Evolutionary conservation across 257 asterid species (phyloP).

Genomic region (Capsicum chinense): DNA sequence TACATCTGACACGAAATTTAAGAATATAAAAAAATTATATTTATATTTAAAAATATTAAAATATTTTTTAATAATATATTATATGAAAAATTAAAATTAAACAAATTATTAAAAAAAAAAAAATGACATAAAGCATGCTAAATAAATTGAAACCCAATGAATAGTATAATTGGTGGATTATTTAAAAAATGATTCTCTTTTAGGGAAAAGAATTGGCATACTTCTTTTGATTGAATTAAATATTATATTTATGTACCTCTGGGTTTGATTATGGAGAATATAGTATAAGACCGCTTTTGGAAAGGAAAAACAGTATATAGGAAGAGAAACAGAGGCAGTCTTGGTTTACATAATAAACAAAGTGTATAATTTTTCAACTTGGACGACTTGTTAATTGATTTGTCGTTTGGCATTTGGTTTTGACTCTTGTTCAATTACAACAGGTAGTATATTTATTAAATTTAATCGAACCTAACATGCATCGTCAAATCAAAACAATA

Average conservation of each 20-base stretch:
- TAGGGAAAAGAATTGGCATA: neutral
- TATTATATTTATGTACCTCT: neutral
- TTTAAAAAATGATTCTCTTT: neutral
- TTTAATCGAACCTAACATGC: neutral
- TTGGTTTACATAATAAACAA: neutral
- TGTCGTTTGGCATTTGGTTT: neutral
- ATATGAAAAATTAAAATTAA: no score
- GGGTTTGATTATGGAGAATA: neutral
- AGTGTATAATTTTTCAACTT: neutral
- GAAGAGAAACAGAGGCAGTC: constrained; percentile 22
- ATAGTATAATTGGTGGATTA: neutral
- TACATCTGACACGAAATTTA: no score
- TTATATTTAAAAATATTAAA: no score
- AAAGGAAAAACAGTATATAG: neutral
- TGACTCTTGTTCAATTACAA: neutral
- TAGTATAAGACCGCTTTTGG: neutral
- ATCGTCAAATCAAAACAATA: neutral
- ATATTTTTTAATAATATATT: no score
- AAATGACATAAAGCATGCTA: no score
- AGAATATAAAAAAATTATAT: no score
- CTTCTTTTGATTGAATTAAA: neutral
- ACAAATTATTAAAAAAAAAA: neutral
- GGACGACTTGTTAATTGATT: neutral
- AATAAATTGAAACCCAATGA: no score
- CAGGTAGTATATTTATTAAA: neutral